Evolutionary conservation across 768 basidiomycete species (phyloP).

Genomic region (Agaricus subrufescens): DNA sequence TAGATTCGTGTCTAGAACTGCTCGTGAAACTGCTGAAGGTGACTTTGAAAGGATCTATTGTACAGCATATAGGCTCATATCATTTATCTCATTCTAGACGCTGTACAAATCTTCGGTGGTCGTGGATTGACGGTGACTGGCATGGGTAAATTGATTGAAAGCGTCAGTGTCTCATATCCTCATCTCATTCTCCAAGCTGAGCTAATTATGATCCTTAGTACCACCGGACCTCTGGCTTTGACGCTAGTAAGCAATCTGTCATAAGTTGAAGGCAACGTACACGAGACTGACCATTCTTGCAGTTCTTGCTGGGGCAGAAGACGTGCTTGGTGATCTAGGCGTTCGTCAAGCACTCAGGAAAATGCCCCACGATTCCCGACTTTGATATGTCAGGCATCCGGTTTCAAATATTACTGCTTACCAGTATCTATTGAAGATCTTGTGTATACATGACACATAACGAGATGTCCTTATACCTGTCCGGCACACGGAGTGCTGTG

Average conservation of each 20-base stretch:
- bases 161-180: slow-evolving; percentile 39
- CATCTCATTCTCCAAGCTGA: background rate
- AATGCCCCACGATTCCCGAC: slow-evolving; percentile 26
- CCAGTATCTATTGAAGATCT: too few relatives aligned
- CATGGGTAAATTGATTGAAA: slow-evolving; percentile 83
- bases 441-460: background rate
- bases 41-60: background rate
- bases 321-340: slow-evolving; percentile 26
- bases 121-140: slow-evolving; percentile 82
- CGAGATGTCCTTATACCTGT: too few relatives aligned
- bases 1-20: slow-evolving; percentile 65
- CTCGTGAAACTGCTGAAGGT: slow-evolving; percentile 71
- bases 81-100: slow-evolving; percentile 40
- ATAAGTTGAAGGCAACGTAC: background rate
- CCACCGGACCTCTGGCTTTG: slow-evolving; percentile 79
- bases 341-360: slow-evolving; percentile 29
- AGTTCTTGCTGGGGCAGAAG: slow-evolving; percentile 63
- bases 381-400: slow-evolving; percentile 11
- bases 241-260: slow-evolving; percentile 50
- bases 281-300: slow-evolving; percentile 8
- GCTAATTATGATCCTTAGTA: slow-evolving; percentile 40
- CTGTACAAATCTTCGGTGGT: slow-evolving; percentile 86
- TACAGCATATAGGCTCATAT: slow-evolving; percentile 34
- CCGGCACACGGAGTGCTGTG: too few relatives aligned
- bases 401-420: too few relatives aligned